These are phyloP conservation scores for Priceomyces carsonii DNA, from an alignment of 805 yeast genomes.

Conservation along the genomic window DNA sequence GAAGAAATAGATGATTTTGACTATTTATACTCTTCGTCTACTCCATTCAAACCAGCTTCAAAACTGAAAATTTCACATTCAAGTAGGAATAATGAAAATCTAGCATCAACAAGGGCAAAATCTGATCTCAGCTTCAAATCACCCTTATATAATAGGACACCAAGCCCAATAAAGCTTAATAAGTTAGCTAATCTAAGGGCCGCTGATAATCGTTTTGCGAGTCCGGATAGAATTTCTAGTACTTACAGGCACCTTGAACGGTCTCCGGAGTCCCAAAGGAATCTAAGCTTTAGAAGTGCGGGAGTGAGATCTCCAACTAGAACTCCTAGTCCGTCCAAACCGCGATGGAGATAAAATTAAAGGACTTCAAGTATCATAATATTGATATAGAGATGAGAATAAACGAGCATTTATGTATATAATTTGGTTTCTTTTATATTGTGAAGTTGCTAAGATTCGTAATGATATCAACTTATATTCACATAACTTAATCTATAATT, in stretches of 20 bases:
- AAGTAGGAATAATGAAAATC: constrained; percentile 2
- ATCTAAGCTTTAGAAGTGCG: constrained; percentile 2
- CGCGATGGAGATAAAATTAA: constrained; percentile 11
- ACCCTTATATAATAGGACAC: no score
- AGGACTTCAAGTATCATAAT: no score
- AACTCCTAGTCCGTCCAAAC: constrained; percentile 10
- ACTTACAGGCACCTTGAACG: constrained; percentile 5
- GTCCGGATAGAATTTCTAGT: neutral
- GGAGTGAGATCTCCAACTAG: constrained; percentile 4
- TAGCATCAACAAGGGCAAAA: no score
- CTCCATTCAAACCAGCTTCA: constrained; percentile 12
- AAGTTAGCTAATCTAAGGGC: neutral
- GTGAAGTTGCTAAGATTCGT: no score
- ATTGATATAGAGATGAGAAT: no score
- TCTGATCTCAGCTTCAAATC: no score
- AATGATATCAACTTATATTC: no score
- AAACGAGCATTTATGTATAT: no score
- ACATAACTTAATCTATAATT: constrained; percentile 25
- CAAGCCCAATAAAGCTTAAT: no score
- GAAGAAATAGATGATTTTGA: constrained; percentile 10
- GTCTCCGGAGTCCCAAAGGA: constrained; percentile 13
- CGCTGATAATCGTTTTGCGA: neutral
- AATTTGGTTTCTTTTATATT: no score
- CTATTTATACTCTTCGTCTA: constrained; percentile 11
- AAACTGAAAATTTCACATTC: constrained; percentile 3